A percentile compares a stretch with the other conserved stretches of the same genome.
Conservation (phyloP, 306 rosid species). For the Quercus ilex region DNA sequence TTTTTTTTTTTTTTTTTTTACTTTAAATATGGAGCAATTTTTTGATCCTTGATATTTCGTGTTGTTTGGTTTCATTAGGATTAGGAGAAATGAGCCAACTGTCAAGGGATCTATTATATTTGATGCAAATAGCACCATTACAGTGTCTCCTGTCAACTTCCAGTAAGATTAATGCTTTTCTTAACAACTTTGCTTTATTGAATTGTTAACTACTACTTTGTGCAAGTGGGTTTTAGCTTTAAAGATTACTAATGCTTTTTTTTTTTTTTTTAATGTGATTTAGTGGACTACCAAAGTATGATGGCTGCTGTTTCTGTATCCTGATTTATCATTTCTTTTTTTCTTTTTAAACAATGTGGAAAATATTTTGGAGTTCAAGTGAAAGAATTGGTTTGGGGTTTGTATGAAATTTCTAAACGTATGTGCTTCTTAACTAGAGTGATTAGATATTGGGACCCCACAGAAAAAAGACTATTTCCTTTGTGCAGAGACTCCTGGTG, state of each 20-base stretch:
- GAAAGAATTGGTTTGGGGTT: background rate
- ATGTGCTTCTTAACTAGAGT: slow-evolving; percentile 40
- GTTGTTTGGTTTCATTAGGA: slow-evolving; percentile 45
- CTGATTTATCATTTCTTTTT: slow-evolving; percentile 22
- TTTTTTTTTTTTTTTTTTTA: no score
- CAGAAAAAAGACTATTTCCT: slow-evolving; percentile 97
- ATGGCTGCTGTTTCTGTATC: slow-evolving; percentile 99
- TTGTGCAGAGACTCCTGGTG: slow-evolving; percentile 97
- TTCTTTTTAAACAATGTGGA: slow-evolving; percentile 3
- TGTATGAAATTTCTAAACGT: background rate
- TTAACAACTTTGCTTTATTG: background rate
- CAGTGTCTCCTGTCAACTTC: slow-evolving; percentile 92
- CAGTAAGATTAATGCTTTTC: slow-evolving; percentile 56
- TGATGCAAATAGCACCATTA: slow-evolving; percentile 87
- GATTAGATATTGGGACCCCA: slow-evolving; percentile 87
- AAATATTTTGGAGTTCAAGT: background rate
- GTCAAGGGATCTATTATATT: slow-evolving; percentile 81
- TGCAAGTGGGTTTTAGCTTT: slow-evolving; percentile 11
- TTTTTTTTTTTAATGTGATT: slow-evolving; percentile 12
- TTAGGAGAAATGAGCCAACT: slow-evolving; percentile 80
- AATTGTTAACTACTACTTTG: background rate
- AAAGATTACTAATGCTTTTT: slow-evolving; percentile 10
- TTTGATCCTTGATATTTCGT: slow-evolving; percentile 1
- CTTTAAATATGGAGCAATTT: background rate
- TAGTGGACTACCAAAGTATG: slow-evolving; percentile 91